phyloP scores from a whole-genome alignment of 83 land plant species.

The Thuja plicata region DNA sequence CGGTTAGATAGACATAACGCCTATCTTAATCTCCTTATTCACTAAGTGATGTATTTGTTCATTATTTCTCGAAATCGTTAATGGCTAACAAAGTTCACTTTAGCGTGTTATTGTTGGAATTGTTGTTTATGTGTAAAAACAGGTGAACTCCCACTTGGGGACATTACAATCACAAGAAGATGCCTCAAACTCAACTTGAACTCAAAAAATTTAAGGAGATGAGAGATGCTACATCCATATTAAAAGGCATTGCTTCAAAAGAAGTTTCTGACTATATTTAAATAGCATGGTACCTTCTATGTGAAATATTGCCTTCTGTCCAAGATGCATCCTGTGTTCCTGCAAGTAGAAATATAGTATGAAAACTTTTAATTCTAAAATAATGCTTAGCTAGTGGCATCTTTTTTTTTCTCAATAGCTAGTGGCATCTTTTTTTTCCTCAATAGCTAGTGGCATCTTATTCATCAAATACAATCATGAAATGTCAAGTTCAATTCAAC shows the following conservation, averaged over 20 bases:
- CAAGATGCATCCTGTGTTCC: conserved; percentile 97
- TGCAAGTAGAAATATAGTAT: conserved; percentile 27
- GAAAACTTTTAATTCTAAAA: conserved; percentile 7
- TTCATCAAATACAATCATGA: not conserved
- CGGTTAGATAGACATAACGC: too few species aligned
- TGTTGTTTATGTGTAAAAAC: too few species aligned
- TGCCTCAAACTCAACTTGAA: not conserved
- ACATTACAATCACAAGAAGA: not conserved
- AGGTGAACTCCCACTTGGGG: too few species aligned
- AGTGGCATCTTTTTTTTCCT: not conserved
- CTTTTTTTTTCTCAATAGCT: not conserved
- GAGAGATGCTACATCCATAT: not conserved
- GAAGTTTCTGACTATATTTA: not conserved
- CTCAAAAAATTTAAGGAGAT: not conserved
- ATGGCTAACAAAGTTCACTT: too few species aligned
- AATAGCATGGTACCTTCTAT: conserved; percentile 68
- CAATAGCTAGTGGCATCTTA: not conserved
- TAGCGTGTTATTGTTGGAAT: too few species aligned
- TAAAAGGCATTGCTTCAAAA: not conserved
- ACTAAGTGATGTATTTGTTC: too few species aligned
- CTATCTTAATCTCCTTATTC: too few species aligned
- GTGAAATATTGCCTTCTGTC: conserved; percentile 95
- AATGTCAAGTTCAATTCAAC: not conserved
- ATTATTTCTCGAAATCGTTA: too few species aligned
- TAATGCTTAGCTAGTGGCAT: conserved; percentile 1